Conservation (phyloP, 768 basidiomycete species). For the Macrolepiota albuminosa region DNA sequence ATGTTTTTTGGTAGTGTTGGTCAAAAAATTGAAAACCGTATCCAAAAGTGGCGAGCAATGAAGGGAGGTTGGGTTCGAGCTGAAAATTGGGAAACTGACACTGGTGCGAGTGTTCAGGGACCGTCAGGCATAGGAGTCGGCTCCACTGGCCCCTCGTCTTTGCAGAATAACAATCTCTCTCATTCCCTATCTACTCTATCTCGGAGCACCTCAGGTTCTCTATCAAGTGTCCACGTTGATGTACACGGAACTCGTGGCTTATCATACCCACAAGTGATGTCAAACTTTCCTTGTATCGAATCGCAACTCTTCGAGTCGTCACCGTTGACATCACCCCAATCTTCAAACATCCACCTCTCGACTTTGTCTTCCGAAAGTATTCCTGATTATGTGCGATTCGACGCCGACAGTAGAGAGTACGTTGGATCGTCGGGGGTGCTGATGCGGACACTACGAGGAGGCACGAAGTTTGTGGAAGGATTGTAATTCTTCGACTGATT, state of each 20-base stretch:
- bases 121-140: neutral
- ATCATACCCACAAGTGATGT: constrained; percentile 19
- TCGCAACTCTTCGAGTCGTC: constrained; percentile 21
- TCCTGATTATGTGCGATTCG: constrained; percentile 3
- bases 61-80: constrained; percentile 48
- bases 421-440: constrained; percentile 19
- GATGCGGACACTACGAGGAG: constrained; percentile 36
- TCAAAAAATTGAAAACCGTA: constrained; percentile 1
- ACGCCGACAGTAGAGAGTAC: constrained; percentile 12
- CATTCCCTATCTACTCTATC: constrained; percentile 15
- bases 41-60: constrained; percentile 18
- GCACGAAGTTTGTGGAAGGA: constrained; percentile 45
- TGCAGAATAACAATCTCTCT: constrained; percentile 3
- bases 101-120: constrained; percentile 5
- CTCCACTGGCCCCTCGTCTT: constrained; percentile 3
- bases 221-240: constrained; percentile 25
- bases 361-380: constrained; percentile 15
- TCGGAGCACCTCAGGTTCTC: constrained; percentile 22
- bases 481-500: constrained; percentile 17
- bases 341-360: constrained; percentile 19
- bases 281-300: constrained; percentile 23
- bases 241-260: constrained; percentile 19
- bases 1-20: neutral
- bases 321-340: constrained; percentile 26
- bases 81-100: constrained; percentile 42